phyloP scores from a whole-genome alignment of 73 alveolate genomes.

The Paramecium primaurelia region DNA sequence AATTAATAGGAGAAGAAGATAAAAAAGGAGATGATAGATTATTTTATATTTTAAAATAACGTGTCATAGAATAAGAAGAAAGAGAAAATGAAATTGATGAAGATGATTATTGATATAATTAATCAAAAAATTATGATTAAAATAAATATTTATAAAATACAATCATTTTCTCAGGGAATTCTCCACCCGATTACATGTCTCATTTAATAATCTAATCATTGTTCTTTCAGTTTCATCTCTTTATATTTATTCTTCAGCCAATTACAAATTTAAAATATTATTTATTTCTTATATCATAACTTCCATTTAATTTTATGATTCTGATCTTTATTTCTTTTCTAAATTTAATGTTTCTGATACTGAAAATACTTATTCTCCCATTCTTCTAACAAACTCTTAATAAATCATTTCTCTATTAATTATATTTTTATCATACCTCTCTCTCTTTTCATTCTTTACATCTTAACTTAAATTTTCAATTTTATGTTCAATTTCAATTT shows the following conservation, averaged over 20 bases:
- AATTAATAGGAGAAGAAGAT: not conserved
- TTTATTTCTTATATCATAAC: constrained; percentile 72
- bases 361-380: constrained; percentile 63
- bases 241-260: constrained; percentile 59
- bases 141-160: not conserved
- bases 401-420: not conserved
- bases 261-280: constrained; percentile 54
- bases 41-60: not conserved
- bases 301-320: constrained; percentile 58
- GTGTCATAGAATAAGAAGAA: not conserved
- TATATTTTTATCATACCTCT: constrained; percentile 58
- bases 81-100: not conserved
- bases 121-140: not conserved
- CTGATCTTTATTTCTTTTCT: constrained; percentile 68
- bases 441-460: constrained; percentile 62
- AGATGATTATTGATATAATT: not conserved
- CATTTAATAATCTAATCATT: constrained; percentile 66
- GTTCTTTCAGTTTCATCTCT: constrained; percentile 73
- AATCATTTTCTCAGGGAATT: constrained; percentile 56
- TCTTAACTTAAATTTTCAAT: not conserved
- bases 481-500: not conserved
- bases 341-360: constrained; percentile 61
- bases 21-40: constrained; percentile 38
- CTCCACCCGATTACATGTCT: constrained; percentile 74
- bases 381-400: not conserved